Evolutionary conservation across 2,329 filamentous ascomycete genomes (phyloP).

Genomic region (Xylariaceae sp.): DNA sequence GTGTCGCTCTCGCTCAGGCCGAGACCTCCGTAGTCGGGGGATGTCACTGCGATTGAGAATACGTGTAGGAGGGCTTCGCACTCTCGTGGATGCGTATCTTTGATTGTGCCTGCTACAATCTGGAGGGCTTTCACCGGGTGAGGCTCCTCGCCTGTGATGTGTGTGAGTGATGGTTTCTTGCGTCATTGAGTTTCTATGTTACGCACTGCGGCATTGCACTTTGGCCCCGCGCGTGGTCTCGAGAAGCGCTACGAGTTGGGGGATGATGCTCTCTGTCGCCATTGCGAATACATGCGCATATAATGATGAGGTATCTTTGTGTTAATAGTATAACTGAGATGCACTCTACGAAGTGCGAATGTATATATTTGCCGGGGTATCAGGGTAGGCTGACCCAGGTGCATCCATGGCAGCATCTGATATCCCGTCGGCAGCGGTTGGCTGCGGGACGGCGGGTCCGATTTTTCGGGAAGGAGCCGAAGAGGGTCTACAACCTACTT

Average conservation of each 20-base stretch:
- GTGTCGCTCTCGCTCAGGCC: constrained; percentile 9
- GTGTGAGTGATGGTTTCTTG: neutral
- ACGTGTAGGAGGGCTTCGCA: neutral
- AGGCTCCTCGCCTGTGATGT: neutral
- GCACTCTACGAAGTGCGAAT: too few species aligned
- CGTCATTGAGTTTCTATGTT: neutral
- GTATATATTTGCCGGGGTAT: too few species aligned
- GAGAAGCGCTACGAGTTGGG: neutral
- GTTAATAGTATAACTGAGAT: too few species aligned
- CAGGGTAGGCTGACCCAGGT: too few species aligned
- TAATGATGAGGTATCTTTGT: too few species aligned
- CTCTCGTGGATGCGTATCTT: neutral
- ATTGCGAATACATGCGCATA: neutral
- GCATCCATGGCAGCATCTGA: too few species aligned
- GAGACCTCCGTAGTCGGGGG: constrained; percentile 22
- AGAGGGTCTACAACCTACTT: too few species aligned
- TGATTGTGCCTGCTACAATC: neutral
- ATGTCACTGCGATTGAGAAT: neutral
- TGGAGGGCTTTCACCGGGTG: neutral
- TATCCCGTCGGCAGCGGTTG: too few species aligned
- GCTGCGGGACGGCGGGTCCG: too few species aligned
- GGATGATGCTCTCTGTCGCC: neutral
- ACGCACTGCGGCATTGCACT: neutral
- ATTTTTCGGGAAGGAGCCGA: too few species aligned
- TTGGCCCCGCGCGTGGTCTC: neutral